Evolutionary conservation across 2,329 filamentous ascomycete genomes (phyloP).

Genomic region (Trichoderma koningii): DNA sequence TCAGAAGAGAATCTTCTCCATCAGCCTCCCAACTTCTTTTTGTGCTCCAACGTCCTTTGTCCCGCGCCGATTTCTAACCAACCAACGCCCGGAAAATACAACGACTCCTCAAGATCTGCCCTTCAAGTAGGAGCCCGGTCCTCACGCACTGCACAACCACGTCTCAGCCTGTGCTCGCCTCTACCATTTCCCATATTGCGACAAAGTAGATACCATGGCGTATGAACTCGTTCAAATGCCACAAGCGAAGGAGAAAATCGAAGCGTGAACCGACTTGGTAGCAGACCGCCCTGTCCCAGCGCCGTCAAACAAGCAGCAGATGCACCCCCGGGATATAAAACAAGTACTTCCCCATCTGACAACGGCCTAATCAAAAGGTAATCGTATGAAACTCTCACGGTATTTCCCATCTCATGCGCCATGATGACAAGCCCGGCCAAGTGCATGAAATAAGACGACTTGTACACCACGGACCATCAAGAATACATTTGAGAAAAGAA

Average conservation of each 20-base stretch:
- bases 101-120: neutral
- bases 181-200: neutral
- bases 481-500: constrained; percentile 7
- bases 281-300: neutral
- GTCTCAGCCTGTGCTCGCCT: neutral
- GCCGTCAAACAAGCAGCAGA: neutral
- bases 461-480: neutral
- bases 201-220: neutral
- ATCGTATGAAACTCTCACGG: neutral
- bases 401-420: neutral
- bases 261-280: neutral
- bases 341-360: neutral
- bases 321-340: neutral
- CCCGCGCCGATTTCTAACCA: neutral
- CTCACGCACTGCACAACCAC: neutral
- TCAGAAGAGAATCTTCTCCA: neutral
- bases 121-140: neutral
- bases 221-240: neutral
- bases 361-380: constrained; percentile 3
- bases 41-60: neutral
- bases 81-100: neutral
- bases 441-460: neutral
- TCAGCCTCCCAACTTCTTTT: neutral
- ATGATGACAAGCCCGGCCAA: neutral
- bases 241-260: neutral